Conservation (phyloP, 164 flowering plant species). For the Piper betle region DNA sequence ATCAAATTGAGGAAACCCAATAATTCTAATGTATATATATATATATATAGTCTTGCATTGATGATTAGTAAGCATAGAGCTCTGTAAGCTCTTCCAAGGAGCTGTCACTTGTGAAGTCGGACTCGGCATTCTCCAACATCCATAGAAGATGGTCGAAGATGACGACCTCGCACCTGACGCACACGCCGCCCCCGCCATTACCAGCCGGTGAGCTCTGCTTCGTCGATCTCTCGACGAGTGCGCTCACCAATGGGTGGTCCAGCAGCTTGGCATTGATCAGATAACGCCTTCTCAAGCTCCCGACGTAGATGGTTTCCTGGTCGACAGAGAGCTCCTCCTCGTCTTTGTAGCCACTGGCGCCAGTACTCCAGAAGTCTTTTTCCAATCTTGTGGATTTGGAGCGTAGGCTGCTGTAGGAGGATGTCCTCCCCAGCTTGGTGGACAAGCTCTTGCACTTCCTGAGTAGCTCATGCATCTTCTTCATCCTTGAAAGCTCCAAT, state of each 20-base stretch:
- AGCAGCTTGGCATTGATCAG: constrained; percentile 42
- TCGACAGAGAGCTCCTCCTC: constrained; percentile 1
- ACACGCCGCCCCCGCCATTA: constrained; percentile 10
- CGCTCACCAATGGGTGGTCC: constrained; percentile 48
- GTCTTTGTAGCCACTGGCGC: background rate
- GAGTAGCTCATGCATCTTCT: constrained; percentile 43
- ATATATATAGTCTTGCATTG: no score
- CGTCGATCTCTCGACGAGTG: constrained; percentile 37
- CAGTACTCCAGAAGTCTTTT: constrained; percentile 18
- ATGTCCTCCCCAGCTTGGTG: constrained; percentile 49
- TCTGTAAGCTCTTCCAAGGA: constrained; percentile 56
- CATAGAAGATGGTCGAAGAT: constrained; percentile 77
- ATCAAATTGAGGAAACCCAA: background rate
- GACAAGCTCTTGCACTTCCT: constrained; percentile 73
- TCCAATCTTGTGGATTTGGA: constrained; percentile 34
- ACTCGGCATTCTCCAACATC: constrained; percentile 72
- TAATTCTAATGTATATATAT: background rate
- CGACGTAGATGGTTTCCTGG: constrained; percentile 30
- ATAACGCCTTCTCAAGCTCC: constrained; percentile 49
- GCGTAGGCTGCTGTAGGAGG: constrained; percentile 52
- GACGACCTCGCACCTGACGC: constrained; percentile 64
- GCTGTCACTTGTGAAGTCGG: constrained; percentile 21
- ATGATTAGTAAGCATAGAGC: constrained; percentile 30
- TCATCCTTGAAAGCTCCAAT: constrained; percentile 19
- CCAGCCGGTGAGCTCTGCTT: constrained; percentile 7